Evolutionary conservation across 129 eudicot genomes (phyloP), one percentile per base, ranked within the genome.

Genomic region (Escallonia rubra): DNA sequence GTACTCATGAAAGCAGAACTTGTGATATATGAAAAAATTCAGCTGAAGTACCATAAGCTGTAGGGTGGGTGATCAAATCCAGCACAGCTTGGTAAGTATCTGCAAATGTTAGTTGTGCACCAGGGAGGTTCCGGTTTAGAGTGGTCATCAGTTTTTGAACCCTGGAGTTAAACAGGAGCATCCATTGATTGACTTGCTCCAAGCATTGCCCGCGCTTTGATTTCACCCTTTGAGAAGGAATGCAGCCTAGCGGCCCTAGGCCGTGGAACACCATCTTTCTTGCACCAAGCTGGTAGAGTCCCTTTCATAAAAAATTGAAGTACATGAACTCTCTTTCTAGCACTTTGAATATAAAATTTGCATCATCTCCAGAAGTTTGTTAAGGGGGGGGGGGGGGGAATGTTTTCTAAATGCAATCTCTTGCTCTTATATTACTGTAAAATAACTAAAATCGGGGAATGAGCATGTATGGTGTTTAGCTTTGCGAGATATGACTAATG

Each of bases 171-270:
- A 91, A 91, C 12, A 83, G 71, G 40, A 79, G 76, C 13, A 80
- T 82, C 94, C 88, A 85, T 56, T 71, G 52, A 58, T 91, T 91
- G 14, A 91, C 98, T 70, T 86, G 85, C 51, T 67, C 80, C 53
- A 91, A 74, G 73, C 98, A 91, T 64, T 66, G 79, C 4, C 89
- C 73, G 4, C 43, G 44, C 40, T 64, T 81, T 23, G 98, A 91
- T 74, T 91, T 91, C 40, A 78, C 89, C 65, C 98, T 79, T 67
- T 91, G 98, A 2, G 98, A 88, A 40, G 98, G 98, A 45, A 91
- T 91, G 84, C 98, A 91, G 13, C 98, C 98, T 0, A 91, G 86
- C 13, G 98, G 98, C 4, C 98, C 94, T 3, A 91, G 89, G 10
- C 98, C 98, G 69, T 91, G 98, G 56, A 88, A 91, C 23, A 86